Evolutionary conservation across 345 rosid genomes (phyloP).

Genomic region (Hevea brasiliensis): DNA sequence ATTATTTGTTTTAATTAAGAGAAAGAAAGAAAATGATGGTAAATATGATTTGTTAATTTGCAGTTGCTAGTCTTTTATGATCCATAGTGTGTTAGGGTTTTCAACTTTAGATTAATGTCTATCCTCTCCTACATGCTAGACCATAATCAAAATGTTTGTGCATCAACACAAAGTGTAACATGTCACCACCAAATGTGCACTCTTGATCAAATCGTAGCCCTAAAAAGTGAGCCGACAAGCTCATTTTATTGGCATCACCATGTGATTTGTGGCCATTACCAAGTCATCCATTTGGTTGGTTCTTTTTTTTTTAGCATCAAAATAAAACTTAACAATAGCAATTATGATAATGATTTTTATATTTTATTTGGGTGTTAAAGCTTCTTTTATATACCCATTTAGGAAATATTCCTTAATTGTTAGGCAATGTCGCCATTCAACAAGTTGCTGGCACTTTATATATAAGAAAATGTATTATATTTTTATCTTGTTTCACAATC

Average conservation of each 20-base stretch:
- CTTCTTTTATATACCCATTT: conserved; percentile 27
- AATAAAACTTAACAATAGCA: not conserved
- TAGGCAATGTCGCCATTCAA: conserved; percentile 27
- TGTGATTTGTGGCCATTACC: conserved; percentile 44
- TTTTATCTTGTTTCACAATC: conserved; percentile 18
- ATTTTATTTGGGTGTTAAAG: no score
- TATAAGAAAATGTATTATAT: conserved; percentile 2
- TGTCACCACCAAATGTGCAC: no score
- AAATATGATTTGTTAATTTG: no score
- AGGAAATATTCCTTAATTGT: conserved; percentile 40
- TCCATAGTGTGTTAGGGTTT: no score
- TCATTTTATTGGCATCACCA: conserved; percentile 44
- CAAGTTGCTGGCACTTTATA: conserved; percentile 27
- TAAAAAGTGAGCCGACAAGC: conserved; percentile 58
- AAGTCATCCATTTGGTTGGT: conserved; percentile 23
- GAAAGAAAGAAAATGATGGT: no score
- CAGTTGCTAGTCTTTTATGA: no score
- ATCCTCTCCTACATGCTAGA: conserved; percentile 39
- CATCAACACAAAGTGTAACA: conserved; percentile 16
- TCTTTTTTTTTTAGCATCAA: not conserved
- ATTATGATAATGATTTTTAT: conserved; percentile 3
- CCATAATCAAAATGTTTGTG: conserved; percentile 41
- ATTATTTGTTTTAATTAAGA: no score
- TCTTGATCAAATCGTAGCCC: conserved; percentile 30
- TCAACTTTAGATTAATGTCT: conserved; percentile 17